Evolutionary conservation across 768 basidiomycete species (phyloP), one percentile per base, ranked within the genome.

Genomic region (Sporobolomyces phaffii): DNA sequence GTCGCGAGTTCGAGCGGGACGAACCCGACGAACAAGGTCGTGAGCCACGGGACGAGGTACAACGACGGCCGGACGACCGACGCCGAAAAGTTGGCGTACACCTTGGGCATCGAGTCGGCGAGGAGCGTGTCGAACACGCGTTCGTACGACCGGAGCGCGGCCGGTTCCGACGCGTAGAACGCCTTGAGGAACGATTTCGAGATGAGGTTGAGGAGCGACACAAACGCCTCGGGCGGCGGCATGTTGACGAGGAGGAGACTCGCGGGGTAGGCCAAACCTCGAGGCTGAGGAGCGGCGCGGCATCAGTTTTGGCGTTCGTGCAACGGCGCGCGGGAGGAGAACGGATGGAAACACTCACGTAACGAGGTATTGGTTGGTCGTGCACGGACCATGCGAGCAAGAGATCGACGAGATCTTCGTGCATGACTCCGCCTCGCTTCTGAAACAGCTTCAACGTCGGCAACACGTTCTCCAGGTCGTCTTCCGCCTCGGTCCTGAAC

Each of bases 71-170:
- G 87, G 74, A 94, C 84, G 69, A 91, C 89, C 75, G 92, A 89
- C 79, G 91, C 89, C 77, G 91, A 92, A 68, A 94, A 90, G 91
- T 75, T 29, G 22, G 48, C 38, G 71, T 84, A 75, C 74, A 93
- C 90, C 86, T 78, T 91, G 1, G 91, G 91, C 90, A 94, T 91
- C 33, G 86, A 85, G 77, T 94, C 91, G 22, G 91, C 91, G 34
- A 93, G 81, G 28, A 93, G 77, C 1, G 91, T 93, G 75, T 93
- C 91, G 70, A 94, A 94, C 74, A 93, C 91, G 73, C 91, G 84
- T 78, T 90, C 91, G 77, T 93, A 93, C 7, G 89, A 91, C 83
- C 86, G 81, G 78, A 92, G 91, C 77, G 93, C 91, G 60, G 89
- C 88, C 73, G 84, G 85, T 1, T 86, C 77, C 17, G 80, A 50